A percentile compares a stretch with the other conserved stretches of the same genome.
phyloP scores from a whole-genome alignment of 2,329 filamentous ascomycete species.

The Arthrobotrys iridis region DNA sequence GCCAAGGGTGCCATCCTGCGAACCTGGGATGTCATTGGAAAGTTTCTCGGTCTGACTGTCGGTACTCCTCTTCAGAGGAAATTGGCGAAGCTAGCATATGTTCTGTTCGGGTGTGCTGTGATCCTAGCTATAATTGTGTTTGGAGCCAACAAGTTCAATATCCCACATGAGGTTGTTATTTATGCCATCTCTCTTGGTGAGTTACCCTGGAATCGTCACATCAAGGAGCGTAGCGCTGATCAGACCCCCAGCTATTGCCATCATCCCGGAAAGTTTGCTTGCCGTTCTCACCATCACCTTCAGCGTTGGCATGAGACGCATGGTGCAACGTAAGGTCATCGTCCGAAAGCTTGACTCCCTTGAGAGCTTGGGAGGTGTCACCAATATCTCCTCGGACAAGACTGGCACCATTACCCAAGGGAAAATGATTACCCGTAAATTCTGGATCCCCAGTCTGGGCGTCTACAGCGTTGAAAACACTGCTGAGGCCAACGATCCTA shows the following conservation, averaged over 20 bases:
- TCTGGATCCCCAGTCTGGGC: conserved; percentile 69
- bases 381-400: conserved; percentile 68
- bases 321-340: conserved; percentile 53
- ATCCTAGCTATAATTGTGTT: conserved; percentile 72
- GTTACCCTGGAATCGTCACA: conserved; percentile 61
- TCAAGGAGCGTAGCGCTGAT: conserved; percentile 50
- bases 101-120: conserved; percentile 69
- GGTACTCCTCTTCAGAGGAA: conserved; percentile 77
- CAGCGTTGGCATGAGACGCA: conserved; percentile 59
- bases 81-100: conserved; percentile 74
- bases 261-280: conserved; percentile 73
- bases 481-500: conserved; percentile 69
- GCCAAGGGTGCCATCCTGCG: conserved; percentile 65
- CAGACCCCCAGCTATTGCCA: conserved; percentile 64
- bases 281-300: conserved; percentile 67
- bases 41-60: conserved; percentile 73
- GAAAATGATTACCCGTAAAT: conserved; percentile 72
- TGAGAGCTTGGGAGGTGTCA: conserved; percentile 69
- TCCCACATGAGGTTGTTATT: conserved; percentile 69
- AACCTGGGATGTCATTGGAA: conserved; percentile 69
- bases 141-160: conserved; percentile 68
- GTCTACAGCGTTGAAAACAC: conserved; percentile 70
- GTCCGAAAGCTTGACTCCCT: conserved; percentile 60
- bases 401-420: conserved; percentile 72
- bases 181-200: conserved; percentile 71